Conservation (phyloP, 306 rosid species). For the Sechiopsis laciniata region DNA sequence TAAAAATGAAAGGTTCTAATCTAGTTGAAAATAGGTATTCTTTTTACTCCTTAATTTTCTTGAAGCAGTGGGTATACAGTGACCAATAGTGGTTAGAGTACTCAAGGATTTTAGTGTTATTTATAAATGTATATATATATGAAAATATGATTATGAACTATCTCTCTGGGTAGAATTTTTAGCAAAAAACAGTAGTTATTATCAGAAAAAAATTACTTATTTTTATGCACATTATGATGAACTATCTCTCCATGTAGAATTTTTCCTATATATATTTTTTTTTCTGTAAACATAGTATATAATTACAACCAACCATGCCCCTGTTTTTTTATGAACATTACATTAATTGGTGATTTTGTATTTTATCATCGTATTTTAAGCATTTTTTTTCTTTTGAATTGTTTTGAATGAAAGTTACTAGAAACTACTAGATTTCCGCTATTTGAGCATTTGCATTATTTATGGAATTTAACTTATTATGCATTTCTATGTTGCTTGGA, state of each 20-base stretch:
- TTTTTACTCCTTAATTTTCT: background rate
- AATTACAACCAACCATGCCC: background rate
- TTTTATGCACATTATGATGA: too few relatives aligned
- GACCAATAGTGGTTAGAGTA: background rate
- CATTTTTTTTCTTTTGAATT: background rate
- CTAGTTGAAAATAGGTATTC: background rate
- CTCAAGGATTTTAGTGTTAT: background rate
- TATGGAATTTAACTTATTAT: slow-evolving; percentile 5
- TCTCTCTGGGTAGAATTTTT: background rate
- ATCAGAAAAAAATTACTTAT: too few relatives aligned
- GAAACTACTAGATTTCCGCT: background rate
- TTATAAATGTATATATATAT: background rate
- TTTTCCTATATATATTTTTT: too few relatives aligned
- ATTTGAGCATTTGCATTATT: background rate
- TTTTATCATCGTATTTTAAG: background rate
- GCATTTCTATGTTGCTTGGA: background rate
- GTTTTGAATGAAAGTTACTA: background rate
- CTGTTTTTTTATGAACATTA: background rate
- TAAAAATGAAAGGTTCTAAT: background rate
- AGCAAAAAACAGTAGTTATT: background rate
- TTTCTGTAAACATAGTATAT: background rate
- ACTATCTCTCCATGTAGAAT: too few relatives aligned
- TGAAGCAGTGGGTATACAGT: background rate
- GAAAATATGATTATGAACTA: background rate
- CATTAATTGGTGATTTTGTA: background rate